These are phyloP conservation scores for Fusarium armeniacum DNA, from an alignment of 2,329 filamentous ascomycete species.

Conservation along the genomic window DNA sequence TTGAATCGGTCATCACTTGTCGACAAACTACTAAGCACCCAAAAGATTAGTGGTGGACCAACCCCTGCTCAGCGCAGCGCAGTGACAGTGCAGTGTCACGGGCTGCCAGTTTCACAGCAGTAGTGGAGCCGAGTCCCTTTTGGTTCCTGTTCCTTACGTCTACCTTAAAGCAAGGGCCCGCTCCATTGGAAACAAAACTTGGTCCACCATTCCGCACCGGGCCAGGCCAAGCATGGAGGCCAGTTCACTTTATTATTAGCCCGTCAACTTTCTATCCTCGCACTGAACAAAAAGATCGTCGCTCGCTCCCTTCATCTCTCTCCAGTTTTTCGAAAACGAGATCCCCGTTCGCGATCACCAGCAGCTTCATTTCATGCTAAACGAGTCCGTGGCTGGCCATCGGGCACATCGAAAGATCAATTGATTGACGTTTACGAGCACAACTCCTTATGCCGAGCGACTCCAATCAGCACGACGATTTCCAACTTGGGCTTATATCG, in stretches of 20 bases:
- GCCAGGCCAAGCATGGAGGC: slow-evolving; percentile 14
- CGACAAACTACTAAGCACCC: background rate
- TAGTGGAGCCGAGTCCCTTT: slow-evolving; percentile 34
- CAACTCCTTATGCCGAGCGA: slow-evolving; percentile 18
- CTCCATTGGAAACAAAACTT: slow-evolving; percentile 49
- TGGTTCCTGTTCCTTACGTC: slow-evolving; percentile 25
- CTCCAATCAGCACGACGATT: slow-evolving; percentile 26
- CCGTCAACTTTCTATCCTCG: slow-evolving; percentile 21
- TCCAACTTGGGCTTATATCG: slow-evolving; percentile 25
- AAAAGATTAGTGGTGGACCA: background rate
- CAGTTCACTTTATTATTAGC: slow-evolving; percentile 30
- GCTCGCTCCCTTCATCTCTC: slow-evolving; percentile 22
- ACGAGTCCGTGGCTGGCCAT: slow-evolving; percentile 47
- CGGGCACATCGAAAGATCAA: slow-evolving; percentile 28
- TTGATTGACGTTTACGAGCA: slow-evolving; percentile 19
- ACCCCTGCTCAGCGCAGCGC: slow-evolving; percentile 14
- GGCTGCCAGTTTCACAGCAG: slow-evolving; percentile 20
- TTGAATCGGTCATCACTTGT: slow-evolving; percentile 26
- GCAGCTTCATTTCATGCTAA: slow-evolving; percentile 33
- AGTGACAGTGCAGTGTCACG: slow-evolving; percentile 21
- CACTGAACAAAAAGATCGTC: slow-evolving; percentile 39
- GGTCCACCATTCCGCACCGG: slow-evolving; percentile 29
- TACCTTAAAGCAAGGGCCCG: slow-evolving; percentile 17
- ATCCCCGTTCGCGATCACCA: slow-evolving; percentile 15
- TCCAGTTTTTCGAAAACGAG: slow-evolving; percentile 39